Conservation (phyloP, 2,329 filamentous ascomycete genomes). For the Verticillium klebahnii region DNA sequence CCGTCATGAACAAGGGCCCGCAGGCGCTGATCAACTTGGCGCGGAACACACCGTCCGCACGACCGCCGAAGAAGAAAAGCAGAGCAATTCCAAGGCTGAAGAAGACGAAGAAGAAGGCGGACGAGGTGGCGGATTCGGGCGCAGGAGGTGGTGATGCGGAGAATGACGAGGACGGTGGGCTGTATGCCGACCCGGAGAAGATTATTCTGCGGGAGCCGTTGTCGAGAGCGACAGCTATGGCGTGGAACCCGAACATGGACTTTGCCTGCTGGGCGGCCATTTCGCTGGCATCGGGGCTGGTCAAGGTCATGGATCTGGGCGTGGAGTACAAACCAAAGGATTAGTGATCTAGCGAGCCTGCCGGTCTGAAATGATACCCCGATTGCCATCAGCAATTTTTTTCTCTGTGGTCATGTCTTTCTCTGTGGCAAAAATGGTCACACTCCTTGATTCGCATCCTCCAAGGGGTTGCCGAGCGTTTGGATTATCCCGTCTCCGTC, state of each 20-base stretch:
- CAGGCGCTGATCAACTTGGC: constrained; percentile 28
- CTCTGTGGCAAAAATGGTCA: no score
- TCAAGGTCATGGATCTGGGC: constrained; percentile 63
- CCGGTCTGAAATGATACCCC: not conserved
- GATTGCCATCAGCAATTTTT: not conserved
- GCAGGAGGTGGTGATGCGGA: constrained; percentile 18
- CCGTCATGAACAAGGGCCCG: constrained; percentile 45
- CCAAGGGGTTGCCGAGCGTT: not conserved
- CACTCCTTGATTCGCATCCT: no score
- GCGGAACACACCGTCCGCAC: constrained; percentile 18
- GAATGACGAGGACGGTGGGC: constrained; percentile 15
- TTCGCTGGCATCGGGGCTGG: constrained; percentile 61
- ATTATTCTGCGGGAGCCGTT: constrained; percentile 56
- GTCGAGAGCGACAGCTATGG: constrained; percentile 56
- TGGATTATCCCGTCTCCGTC: not conserved
- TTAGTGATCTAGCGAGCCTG: not conserved
- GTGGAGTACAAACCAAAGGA: constrained; percentile 27
- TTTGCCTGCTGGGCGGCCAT: constrained; percentile 64
- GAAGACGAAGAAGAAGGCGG: constrained; percentile 27
- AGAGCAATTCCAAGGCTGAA: constrained; percentile 29
- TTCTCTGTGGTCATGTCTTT: no score
- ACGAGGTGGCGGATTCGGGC: constrained; percentile 26
- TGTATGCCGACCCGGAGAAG: constrained; percentile 30
- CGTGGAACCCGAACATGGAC: constrained; percentile 65
- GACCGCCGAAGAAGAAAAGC: constrained; percentile 20